Base-by-base conservation (phyloP, 345 rosid genomes). In the Bruguiera sexangula region DNA sequence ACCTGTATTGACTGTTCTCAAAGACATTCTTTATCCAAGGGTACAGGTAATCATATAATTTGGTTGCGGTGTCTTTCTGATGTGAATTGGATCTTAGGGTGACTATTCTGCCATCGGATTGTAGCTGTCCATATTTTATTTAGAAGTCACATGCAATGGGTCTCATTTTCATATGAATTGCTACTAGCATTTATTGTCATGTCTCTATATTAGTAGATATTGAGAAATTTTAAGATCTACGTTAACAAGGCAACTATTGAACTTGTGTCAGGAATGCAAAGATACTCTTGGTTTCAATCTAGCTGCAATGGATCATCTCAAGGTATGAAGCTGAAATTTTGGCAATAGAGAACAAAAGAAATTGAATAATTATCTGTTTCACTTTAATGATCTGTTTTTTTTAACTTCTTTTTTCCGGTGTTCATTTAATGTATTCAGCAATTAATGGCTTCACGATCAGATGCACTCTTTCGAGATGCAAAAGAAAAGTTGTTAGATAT, bases 271-370 rank as follows among this genome's bases (percentile, higher is more conserved):
- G 97, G 97, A 84, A 77, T 82, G 83, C 82, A 96, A 90, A 75
- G 99, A 92, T 79, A 92, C 85, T 20, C 75, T 92, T 51, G 96
- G 97, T 50, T 92, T 87, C 81, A 96, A 92, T 72, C 89, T 96
- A 74, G 97, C 99, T 0, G 98, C 93, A 58, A 87, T 90, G 97
- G 93, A 96, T 84, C 99, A 96, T 86, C 78, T 92, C 18, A 89
- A 84, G 94, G 98, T 95, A 67, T 37, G 72, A 60, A 52, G 4
- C 6, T 21, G 57, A 55, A 10, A 20, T 56, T 36, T 19, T 13
- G 19, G 31, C 26, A 56, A 24, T 16, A 24, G 29, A 24, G 3
- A 8, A n/a, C 4, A 26, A 24, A 24, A 54, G 24, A 20, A 21
- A 11, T 24, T 54, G 31, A 1, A 15, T 56, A 8, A 27, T 24